These are phyloP conservation scores for Mortierella sp. DNA, from an alignment of 371 early-diverging fungal species.

Conservation along the genomic window DNA sequence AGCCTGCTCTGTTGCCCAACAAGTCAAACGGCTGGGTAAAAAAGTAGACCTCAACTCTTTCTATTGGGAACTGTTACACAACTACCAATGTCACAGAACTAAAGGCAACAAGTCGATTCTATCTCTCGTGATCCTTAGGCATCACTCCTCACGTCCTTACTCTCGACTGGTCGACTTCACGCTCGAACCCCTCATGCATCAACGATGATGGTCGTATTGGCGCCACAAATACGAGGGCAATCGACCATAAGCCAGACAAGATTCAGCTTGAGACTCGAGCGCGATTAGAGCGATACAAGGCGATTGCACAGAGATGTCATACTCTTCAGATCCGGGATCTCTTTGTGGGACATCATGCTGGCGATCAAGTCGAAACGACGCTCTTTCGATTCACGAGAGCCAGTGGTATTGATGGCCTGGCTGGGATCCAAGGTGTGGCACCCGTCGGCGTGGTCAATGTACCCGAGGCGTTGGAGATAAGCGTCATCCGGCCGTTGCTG, in stretches of 20 bases:
- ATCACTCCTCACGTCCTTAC: slow-evolving; percentile 39
- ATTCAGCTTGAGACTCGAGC: slow-evolving; percentile 59
- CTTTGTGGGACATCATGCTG: slow-evolving; percentile 65
- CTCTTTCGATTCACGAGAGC: slow-evolving; percentile 59
- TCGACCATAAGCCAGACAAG: slow-evolving; percentile 20
- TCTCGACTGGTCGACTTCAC: slow-evolving; percentile 19
- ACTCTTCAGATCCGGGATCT: slow-evolving; percentile 42
- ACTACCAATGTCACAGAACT: no score
- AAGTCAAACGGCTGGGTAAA: slow-evolving; percentile 21
- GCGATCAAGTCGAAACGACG: slow-evolving; percentile 68
- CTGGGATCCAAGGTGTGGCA: slow-evolving; percentile 56
- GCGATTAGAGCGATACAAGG: slow-evolving; percentile 57
- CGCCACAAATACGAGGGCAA: not conserved
- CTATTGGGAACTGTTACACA: no score
- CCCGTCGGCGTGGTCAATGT: slow-evolving; percentile 35
- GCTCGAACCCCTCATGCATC: no score
- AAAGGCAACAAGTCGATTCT: no score
- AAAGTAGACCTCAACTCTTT: no score
- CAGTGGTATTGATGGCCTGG: slow-evolving; percentile 64
- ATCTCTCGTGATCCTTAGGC: not conserved
- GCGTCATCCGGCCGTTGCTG: slow-evolving; percentile 57
- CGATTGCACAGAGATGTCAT: slow-evolving; percentile 51
- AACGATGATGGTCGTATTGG: no score
- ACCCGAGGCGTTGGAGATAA: slow-evolving; percentile 18
- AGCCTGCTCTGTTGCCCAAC: slow-evolving; percentile 23